Evolutionary conservation across 2,329 filamentous ascomycete genomes (phyloP).

Genomic region (Nothophoma quercina): DNA sequence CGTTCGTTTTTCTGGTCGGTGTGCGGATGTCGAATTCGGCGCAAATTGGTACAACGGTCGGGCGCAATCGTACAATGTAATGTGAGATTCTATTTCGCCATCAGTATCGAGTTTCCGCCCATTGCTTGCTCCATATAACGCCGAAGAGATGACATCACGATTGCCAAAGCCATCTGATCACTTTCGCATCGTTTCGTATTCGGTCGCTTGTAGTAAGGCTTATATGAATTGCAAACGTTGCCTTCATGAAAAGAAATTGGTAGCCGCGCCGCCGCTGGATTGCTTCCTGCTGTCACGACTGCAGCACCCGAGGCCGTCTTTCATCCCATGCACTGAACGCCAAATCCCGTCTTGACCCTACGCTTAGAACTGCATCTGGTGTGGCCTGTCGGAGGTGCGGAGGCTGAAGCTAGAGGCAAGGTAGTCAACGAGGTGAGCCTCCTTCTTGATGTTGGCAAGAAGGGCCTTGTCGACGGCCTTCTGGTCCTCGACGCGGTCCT

Average conservation of each 20-base stretch:
- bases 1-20: conserved; percentile 5
- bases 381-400: conserved; percentile 98
- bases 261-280: conserved; percentile 44
- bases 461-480: conserved; percentile 98
- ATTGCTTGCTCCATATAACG: conserved; percentile 33
- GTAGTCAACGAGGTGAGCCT: conserved; percentile 91
- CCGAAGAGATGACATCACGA: conserved; percentile 45
- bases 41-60: conserved; percentile 23
- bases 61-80: conserved; percentile 26
- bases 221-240: conserved; percentile 51
- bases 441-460: conserved; percentile 97
- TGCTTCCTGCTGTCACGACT: conserved; percentile 50
- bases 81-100: conserved; percentile 39
- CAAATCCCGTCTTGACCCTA: conserved; percentile 46
- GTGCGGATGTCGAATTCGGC: conserved; percentile 7
- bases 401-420: conserved; percentile 96
- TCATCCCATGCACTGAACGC: conserved; percentile 53
- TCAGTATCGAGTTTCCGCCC: conserved; percentile 38
- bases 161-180: conserved; percentile 43
- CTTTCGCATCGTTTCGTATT: conserved; percentile 53
- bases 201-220: conserved; percentile 51
- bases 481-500: conserved; percentile 93
- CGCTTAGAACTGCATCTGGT: conserved; percentile 97
- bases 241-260: conserved; percentile 50
- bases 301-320: conserved; percentile 51